These are phyloP conservation scores for Colletotrichum tanaceti DNA, from an alignment of 2,329 filamentous ascomycete species.

Conservation along the genomic window DNA sequence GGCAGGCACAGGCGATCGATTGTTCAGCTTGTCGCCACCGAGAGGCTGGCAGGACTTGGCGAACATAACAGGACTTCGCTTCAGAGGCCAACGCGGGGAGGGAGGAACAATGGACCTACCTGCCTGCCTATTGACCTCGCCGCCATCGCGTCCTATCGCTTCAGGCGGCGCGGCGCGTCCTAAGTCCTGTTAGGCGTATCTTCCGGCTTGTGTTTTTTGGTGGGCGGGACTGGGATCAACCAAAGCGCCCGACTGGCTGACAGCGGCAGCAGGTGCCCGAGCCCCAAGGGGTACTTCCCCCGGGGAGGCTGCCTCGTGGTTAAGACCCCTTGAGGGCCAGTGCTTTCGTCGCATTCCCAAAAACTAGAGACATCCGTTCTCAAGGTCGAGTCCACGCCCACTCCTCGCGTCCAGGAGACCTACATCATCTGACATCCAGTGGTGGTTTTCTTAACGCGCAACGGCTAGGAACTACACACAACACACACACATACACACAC, in stretches of 20 bases:
- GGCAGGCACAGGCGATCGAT: background rate
- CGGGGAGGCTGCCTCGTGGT: slow-evolving; percentile 23
- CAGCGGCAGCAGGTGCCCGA: slow-evolving; percentile 12
- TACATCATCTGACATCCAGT: slow-evolving; percentile 33
- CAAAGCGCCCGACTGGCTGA: slow-evolving; percentile 15
- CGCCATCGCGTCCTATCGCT: slow-evolving; percentile 2
- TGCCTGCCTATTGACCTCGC: background rate
- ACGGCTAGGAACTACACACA: slow-evolving; percentile 11
- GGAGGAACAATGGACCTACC: background rate
- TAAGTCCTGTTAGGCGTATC: background rate
- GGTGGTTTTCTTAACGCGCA: background rate
- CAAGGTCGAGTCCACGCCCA: slow-evolving; percentile 34
- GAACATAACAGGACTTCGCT: background rate
- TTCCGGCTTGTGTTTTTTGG: background rate
- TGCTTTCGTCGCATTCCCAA: slow-evolving; percentile 28
- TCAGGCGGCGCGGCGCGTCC: slow-evolving; percentile 1
- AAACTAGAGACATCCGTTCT: slow-evolving; percentile 32
- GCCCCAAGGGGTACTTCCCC: slow-evolving; percentile 11
- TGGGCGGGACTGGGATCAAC: background rate
- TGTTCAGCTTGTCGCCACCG: background rate
- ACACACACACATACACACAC: background rate
- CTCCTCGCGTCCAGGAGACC: slow-evolving; percentile 12
- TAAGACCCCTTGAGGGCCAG: slow-evolving; percentile 30
- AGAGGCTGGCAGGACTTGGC: slow-evolving; percentile 21
- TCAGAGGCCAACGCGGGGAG: background rate